Percentiles rank a stretch among this genome's conserved stretches.
phyloP scores from a whole-genome alignment of 768 basidiomycete species.

The Tephrocybe sp. region DNA sequence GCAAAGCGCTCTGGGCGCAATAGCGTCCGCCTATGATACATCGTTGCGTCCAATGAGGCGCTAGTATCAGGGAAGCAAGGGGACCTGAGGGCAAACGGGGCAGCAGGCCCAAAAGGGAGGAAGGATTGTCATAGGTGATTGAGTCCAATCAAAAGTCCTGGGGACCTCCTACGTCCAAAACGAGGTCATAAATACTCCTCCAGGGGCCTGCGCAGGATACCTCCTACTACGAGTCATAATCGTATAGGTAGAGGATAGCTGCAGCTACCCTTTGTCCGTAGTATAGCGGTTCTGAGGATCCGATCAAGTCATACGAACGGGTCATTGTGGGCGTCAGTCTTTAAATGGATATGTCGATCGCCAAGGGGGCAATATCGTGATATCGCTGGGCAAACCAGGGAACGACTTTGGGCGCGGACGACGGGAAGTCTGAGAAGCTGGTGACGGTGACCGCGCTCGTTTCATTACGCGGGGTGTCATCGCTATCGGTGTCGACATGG shows the following conservation, averaged over 20 bases:
- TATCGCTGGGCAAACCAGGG: slow-evolving; percentile 4
- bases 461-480: slow-evolving; percentile 17
- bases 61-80: slow-evolving; percentile 10
- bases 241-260: no score
- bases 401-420: slow-evolving; percentile 13
- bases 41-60: slow-evolving; percentile 1
- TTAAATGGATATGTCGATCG: slow-evolving; percentile 6
- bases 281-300: background rate
- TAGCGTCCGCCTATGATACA: slow-evolving; percentile 1
- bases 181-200: slow-evolving; percentile 19
- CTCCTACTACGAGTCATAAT: background rate
- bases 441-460: slow-evolving; percentile 20
- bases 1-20: slow-evolving; percentile 1
- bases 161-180: slow-evolving; percentile 8
- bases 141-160: slow-evolving; percentile 13
- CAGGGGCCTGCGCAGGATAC: background rate
- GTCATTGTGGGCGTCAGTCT: background rate
- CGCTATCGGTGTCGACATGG: slow-evolving; percentile 9
- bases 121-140: slow-evolving; percentile 8
- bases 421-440: slow-evolving; percentile 11
- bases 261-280: background rate
- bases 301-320: background rate
- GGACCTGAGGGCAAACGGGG: slow-evolving; percentile 9
- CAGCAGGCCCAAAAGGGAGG: slow-evolving; percentile 13
- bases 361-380: slow-evolving; percentile 10